Conservation (phyloP, 202 grass and related monocot species). For the Panicum virgatum region DNA sequence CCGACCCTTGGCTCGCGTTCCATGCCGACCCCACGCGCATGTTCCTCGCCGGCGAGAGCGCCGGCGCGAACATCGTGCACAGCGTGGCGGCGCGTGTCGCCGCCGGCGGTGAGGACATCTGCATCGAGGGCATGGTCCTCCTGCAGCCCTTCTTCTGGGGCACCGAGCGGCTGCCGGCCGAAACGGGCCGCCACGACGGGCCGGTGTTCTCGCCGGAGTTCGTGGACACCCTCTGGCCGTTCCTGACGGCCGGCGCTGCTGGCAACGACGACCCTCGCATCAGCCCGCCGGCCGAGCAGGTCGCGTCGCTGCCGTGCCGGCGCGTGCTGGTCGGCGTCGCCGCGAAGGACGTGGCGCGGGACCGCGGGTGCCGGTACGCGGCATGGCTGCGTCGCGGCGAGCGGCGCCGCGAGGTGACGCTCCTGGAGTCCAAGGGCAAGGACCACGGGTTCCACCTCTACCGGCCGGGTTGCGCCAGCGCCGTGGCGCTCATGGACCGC, state of each 20-base stretch:
- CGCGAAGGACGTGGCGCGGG: conserved; percentile 26
- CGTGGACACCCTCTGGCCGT: conserved; percentile 43
- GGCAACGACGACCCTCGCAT: conserved; percentile 20
- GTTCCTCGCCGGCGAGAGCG: conserved; percentile 52
- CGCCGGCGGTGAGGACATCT: neutral
- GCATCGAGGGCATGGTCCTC: conserved; percentile 43
- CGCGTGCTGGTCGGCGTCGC: conserved; percentile 48
- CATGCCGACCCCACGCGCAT: conserved; percentile 26
- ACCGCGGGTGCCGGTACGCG: conserved; percentile 17
- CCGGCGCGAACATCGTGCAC: conserved; percentile 59
- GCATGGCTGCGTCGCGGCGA: neutral
- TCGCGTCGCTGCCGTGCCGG: conserved; percentile 20
- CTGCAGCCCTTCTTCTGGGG: conserved; percentile 57
- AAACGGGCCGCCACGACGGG: neutral
- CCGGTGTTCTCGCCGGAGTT: neutral
- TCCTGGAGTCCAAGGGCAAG: conserved; percentile 15
- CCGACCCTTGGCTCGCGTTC: conserved; percentile 39
- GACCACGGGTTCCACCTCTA: conserved; percentile 21
- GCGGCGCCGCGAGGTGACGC: conserved; percentile 2
- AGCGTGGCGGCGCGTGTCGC: neutral
- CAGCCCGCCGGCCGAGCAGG: neutral
- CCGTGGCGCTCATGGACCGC: conserved; percentile 11
- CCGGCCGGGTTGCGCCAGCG: neutral
- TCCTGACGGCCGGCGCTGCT: conserved; percentile 12
- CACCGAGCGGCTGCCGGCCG: neutral